Conservation (phyloP, 352 stramenopile genomes). For the Pythium periplocum region DNA sequence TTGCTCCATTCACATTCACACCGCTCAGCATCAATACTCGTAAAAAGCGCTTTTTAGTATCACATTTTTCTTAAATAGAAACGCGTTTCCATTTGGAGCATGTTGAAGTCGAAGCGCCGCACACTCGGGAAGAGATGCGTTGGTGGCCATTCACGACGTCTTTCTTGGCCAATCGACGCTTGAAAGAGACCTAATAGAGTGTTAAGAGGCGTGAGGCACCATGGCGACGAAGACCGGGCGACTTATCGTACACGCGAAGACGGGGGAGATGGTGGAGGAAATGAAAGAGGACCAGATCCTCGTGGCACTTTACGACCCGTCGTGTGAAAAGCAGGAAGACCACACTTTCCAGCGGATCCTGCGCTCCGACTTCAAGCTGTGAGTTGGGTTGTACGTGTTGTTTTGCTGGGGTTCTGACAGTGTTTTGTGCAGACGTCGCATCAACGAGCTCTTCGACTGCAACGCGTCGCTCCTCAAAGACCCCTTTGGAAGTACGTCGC, state of each 20-base stretch:
- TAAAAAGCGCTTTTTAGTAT: no score
- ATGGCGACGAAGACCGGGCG: constrained; percentile 59
- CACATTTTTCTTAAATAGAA: not conserved
- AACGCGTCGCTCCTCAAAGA: constrained; percentile 60
- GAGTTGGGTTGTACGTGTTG: constrained; percentile 3
- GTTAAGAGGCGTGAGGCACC: not conserved
- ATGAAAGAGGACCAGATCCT: constrained; percentile 65
- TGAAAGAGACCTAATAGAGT: no score
- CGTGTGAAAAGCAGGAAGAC: constrained; percentile 25
- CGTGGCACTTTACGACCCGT: constrained; percentile 46
- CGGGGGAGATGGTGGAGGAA: constrained; percentile 61
- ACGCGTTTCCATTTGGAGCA: not conserved
- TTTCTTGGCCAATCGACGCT: not conserved
- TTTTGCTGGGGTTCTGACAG: no score
- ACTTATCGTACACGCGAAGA: constrained; percentile 43
- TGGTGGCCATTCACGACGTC: not conserved
- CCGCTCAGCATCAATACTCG: no score
- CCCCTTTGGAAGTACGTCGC: constrained; percentile 48
- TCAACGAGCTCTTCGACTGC: constrained; percentile 61
- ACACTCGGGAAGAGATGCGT: no score
- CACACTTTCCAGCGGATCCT: constrained; percentile 41
- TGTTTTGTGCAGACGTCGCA: constrained; percentile 17
- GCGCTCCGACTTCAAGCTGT: constrained; percentile 61
- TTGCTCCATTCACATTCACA: no score
- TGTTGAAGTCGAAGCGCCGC: no score